Percentiles rank a stretch among this genome's conserved stretches.
Conservation (phyloP, 2,329 filamentous ascomycete genomes). For the Penicillium sp. region DNA sequence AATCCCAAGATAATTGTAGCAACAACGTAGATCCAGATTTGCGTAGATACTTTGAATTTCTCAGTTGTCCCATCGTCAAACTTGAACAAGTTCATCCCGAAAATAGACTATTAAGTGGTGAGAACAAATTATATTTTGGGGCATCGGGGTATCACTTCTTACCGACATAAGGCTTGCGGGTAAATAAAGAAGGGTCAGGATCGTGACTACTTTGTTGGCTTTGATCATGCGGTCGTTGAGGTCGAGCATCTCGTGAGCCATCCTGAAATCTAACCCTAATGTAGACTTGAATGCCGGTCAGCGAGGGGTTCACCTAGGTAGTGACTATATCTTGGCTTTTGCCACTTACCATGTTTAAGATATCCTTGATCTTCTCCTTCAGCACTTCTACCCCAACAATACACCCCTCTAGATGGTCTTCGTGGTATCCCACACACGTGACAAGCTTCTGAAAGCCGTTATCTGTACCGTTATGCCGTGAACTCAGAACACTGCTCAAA, state of each 20-base stretch:
- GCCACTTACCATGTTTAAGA: constrained; percentile 17
- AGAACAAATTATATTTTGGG: background rate
- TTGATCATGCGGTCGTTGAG: constrained; percentile 8
- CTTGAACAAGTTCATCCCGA: constrained; percentile 26
- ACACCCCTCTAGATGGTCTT: constrained; percentile 12
- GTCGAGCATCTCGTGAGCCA: constrained; percentile 19
- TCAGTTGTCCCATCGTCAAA: constrained; percentile 10
- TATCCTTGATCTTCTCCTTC: constrained; percentile 19
- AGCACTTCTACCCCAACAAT: constrained; percentile 15
- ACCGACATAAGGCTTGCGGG: constrained; percentile 42
- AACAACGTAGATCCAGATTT: constrained; percentile 25
- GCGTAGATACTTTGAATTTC: constrained; percentile 15
- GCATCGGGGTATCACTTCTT: constrained; percentile 6
- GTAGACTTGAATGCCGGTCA: constrained; percentile 12
- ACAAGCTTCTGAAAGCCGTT: constrained; percentile 1
- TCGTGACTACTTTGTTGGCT: constrained; percentile 21
- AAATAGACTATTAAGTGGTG: constrained; percentile 14
- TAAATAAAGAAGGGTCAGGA: constrained; percentile 33
- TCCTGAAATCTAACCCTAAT: constrained; percentile 13
- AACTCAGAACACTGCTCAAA: constrained; percentile 10
- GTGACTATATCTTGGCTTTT: too few relatives aligned
- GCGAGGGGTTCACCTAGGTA: background rate
- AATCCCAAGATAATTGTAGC: constrained; percentile 2
- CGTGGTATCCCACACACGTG: constrained; percentile 9
- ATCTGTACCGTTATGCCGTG: background rate